Evolutionary conservation across 805 yeast genomes (phyloP).

Genomic region (Kregervanrija fluxuum): DNA sequence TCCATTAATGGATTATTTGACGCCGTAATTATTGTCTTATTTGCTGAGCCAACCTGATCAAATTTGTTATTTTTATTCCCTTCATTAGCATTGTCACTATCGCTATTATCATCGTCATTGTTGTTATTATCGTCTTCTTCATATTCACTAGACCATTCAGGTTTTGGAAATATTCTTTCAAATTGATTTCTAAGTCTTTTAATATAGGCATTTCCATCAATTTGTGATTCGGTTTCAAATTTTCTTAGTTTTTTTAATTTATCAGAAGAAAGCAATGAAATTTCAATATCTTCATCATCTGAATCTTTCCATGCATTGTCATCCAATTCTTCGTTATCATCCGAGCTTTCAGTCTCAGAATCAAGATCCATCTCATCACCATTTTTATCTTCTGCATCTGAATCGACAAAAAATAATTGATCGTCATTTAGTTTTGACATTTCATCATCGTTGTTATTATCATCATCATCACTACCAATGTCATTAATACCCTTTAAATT

Average conservation of each 20-base stretch:
- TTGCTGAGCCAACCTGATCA: slow-evolving; percentile 11
- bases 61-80: slow-evolving; percentile 5
- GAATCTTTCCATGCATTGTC: slow-evolving; percentile 76
- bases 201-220: slow-evolving; percentile 28
- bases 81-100: slow-evolving; percentile 11
- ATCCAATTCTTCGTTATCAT: slow-evolving; percentile 21
- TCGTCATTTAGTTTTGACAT: slow-evolving; percentile 35
- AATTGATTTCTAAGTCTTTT: slow-evolving; percentile 50
- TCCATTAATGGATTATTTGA: slow-evolving; percentile 28
- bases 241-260: slow-evolving; percentile 66
- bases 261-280: slow-evolving; percentile 54
- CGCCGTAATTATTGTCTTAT: slow-evolving; percentile 14
- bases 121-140: slow-evolving; percentile 43
- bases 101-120: slow-evolving; percentile 7
- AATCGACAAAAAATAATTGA: slow-evolving; percentile 50
- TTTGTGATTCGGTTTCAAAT: slow-evolving; percentile 31
- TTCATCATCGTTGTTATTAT: slow-evolving; percentile 28
- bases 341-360: slow-evolving; percentile 1
- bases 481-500: slow-evolving; percentile 30
- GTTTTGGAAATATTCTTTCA: slow-evolving; percentile 68
- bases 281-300: slow-evolving; percentile 70
- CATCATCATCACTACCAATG: slow-evolving; percentile 26
- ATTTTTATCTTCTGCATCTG: slow-evolving; percentile 26
- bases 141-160: slow-evolving; percentile 66
- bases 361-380: slow-evolving; percentile 30